Conservation (phyloP, 192 early-diverging fungal genomes). For the Entomortierella parvispora region DNA sequence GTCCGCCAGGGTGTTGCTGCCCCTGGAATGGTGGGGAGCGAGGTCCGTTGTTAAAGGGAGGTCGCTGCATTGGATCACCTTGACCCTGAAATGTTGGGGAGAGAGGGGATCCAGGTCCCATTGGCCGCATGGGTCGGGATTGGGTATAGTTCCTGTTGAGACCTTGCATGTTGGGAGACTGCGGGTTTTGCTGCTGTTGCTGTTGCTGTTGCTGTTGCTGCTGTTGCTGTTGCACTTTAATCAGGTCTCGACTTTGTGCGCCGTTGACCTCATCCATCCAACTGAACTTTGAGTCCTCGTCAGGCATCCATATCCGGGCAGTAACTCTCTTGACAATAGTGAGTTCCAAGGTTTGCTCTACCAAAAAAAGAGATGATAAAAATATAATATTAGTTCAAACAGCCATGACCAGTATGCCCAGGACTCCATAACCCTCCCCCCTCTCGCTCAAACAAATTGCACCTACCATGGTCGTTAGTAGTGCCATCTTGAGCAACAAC, state of each 20-base stretch:
- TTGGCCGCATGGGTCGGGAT: conserved; percentile 34
- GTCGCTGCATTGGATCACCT: conserved; percentile 15
- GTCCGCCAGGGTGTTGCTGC: conserved; percentile 24
- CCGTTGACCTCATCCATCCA: conserved; percentile 41
- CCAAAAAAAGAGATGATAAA: background rate
- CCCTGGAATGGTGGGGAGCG: conserved; percentile 34
- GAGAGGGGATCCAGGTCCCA: conserved; percentile 35
- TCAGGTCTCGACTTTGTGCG: conserved; percentile 28
- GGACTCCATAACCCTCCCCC: too few relatives aligned
- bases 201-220: conserved; percentile 37
- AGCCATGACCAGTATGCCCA: too few relatives aligned
- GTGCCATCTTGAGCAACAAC: conserved; percentile 48
- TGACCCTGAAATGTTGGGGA: conserved; percentile 32
- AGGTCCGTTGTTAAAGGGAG: conserved; percentile 24
- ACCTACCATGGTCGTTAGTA: conserved; percentile 41
- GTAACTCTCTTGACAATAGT: conserved; percentile 47
- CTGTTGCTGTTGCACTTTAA: conserved; percentile 24
- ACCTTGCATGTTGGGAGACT: background rate
- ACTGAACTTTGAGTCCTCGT: conserved; percentile 31
- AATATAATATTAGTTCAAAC: background rate
- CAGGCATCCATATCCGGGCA: conserved; percentile 26
- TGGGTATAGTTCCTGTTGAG: conserved; percentile 20
- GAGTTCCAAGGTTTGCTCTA: conserved; percentile 40
- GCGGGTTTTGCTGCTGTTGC: conserved; percentile 8
- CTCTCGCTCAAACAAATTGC: too few relatives aligned